These are phyloP conservation scores for Podospora anserina DNA, from an alignment of 495 filamentous ascomycete genomes.

Conservation along the genomic window DNA sequence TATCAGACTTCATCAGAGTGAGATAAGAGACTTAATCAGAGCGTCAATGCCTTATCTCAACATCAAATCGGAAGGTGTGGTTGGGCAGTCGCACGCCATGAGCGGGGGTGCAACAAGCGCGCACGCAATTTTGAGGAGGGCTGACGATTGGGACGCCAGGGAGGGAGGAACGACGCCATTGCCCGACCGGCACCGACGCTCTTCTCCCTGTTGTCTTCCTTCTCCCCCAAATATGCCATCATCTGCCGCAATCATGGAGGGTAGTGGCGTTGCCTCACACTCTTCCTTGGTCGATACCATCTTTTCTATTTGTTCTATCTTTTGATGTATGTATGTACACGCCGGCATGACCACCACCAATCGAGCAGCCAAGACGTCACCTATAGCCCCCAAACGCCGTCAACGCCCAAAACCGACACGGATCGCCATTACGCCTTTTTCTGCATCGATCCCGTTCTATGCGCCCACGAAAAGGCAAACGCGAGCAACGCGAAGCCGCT, in stretches of 20 bases:
- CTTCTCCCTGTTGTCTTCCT: neutral
- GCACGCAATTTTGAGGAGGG: conserved; percentile 19
- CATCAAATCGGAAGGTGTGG: neutral
- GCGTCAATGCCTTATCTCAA: neutral
- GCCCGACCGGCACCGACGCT: neutral
- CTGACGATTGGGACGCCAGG: conserved; percentile 15
- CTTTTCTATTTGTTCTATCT: neutral
- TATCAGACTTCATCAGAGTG: neutral
- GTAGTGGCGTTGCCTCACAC: neutral
- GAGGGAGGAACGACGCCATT: neutral
- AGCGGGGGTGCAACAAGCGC: conserved; percentile 6
- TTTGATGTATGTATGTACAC: neutral
- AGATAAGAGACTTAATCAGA: neutral
- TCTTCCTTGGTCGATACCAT: neutral
- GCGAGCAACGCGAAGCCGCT: conserved; percentile 40
- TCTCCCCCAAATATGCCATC: neutral
- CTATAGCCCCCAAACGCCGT: neutral
- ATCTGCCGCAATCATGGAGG: neutral
- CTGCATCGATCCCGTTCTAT: conserved; percentile 26
- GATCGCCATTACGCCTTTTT: conserved; percentile 13
- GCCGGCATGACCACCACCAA: neutral
- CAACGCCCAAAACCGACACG: neutral
- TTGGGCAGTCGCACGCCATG: neutral
- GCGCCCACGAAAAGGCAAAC: conserved; percentile 32
- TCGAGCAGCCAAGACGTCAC: neutral